Conservation (phyloP, 192 early-diverging fungal species). For the Linnemannia schmuckeri region DNA sequence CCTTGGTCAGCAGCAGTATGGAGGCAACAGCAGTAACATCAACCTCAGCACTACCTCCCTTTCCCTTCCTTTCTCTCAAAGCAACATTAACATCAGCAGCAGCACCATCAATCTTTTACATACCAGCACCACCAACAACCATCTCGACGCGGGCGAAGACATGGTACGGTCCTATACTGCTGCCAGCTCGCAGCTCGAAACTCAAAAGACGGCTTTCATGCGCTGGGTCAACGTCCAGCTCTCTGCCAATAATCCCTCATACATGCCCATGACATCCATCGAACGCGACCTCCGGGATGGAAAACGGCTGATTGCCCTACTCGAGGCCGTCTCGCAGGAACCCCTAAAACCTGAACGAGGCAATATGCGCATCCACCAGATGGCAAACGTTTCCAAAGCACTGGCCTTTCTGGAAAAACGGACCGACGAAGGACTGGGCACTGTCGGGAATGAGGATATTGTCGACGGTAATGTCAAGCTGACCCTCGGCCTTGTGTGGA, state of each 20-base stretch:
- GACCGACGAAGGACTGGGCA: slow-evolving; percentile 53
- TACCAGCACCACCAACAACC: slow-evolving; percentile 35
- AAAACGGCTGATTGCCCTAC: slow-evolving; percentile 76
- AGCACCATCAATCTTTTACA: slow-evolving; percentile 21
- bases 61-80: slow-evolving; percentile 33
- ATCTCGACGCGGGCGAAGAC: slow-evolving; percentile 59
- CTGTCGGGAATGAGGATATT: slow-evolving; percentile 83
- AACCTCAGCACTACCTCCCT: slow-evolving; percentile 43
- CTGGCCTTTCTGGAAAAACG: slow-evolving; percentile 71
- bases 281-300: slow-evolving; percentile 75
- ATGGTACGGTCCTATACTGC: slow-evolving; percentile 55
- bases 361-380: slow-evolving; percentile 84
- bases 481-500: slow-evolving; percentile 65
- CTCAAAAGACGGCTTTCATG: slow-evolving; percentile 54
- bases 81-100: slow-evolving; percentile 13
- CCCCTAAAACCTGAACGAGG: slow-evolving; percentile 75
- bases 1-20: slow-evolving; percentile 14
- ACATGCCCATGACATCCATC: slow-evolving; percentile 43
- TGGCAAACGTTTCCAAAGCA: slow-evolving; percentile 82
- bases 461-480: slow-evolving; percentile 83
- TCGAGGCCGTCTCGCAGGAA: slow-evolving; percentile 81
- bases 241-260: slow-evolving; percentile 48
- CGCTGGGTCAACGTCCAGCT: slow-evolving; percentile 73
- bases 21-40: slow-evolving; percentile 23
- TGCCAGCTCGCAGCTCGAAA: slow-evolving; percentile 39